Evolutionary conservation across 2,329 filamentous ascomycete genomes (phyloP).

Genomic region (Amauroascus niger): DNA sequence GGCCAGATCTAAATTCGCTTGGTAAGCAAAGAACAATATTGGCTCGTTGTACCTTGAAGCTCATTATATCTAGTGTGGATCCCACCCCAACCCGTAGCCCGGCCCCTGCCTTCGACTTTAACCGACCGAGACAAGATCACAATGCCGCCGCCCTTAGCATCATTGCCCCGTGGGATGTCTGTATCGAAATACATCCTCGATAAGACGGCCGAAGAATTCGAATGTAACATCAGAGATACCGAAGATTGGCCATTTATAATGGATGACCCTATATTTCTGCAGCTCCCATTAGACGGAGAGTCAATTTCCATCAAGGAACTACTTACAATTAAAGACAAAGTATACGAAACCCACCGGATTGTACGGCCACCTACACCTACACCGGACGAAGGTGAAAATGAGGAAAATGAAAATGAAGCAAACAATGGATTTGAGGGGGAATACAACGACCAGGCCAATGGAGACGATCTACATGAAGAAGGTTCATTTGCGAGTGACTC

Average conservation of each 20-base stretch:
- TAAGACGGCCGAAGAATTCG: constrained; percentile 37
- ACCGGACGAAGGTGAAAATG: constrained; percentile 8
- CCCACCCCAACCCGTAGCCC: constrained; percentile 19
- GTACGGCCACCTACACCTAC: constrained; percentile 6
- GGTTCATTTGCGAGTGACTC: constrained; percentile 2
- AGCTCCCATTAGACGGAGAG: constrained; percentile 35
- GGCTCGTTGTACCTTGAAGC: constrained; percentile 4
- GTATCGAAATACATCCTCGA: constrained; percentile 43
- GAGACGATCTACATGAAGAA: background rate
- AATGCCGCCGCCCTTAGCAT: constrained; percentile 18
- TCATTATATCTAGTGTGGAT: constrained; percentile 18
- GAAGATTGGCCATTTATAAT: constrained; percentile 43
- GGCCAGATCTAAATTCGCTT: constrained; percentile 13
- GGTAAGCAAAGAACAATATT: constrained; percentile 11
- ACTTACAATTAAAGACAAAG: constrained; percentile 29
- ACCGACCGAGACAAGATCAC: constrained; percentile 22
- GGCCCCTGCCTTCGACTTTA: constrained; percentile 24
- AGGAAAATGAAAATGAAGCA: background rate
- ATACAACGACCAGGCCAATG: background rate
- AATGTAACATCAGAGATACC: constrained; percentile 41
- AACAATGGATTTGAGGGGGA: background rate
- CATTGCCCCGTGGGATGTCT: constrained; percentile 31
- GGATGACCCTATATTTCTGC: constrained; percentile 42
- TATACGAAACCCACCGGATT: constrained; percentile 24
- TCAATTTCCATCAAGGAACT: constrained; percentile 38